These are phyloP conservation scores for Rachicladosporium sp. DNA, from an alignment of 2,329 filamentous ascomycete genomes.

Conservation along the genomic window DNA sequence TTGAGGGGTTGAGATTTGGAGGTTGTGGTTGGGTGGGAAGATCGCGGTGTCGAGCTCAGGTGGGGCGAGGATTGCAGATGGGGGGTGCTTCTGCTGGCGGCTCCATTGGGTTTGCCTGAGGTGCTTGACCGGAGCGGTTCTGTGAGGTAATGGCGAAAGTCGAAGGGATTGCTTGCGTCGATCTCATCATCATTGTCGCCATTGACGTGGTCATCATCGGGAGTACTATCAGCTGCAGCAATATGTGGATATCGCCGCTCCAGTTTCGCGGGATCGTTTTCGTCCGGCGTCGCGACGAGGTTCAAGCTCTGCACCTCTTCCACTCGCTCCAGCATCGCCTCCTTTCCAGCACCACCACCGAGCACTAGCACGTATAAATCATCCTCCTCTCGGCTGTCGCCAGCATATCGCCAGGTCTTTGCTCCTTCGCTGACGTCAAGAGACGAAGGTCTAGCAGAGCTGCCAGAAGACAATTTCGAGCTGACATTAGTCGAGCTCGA, in stretches of 20 bases:
- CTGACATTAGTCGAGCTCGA: conserved; percentile 11
- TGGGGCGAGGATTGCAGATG: conserved; percentile 8
- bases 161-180: conserved; percentile 35
- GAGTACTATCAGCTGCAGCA: conserved; percentile 10
- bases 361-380: conserved; percentile 54
- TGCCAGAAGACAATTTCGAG: conserved; percentile 2
- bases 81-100: conserved; percentile 6
- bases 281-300: conserved; percentile 55
- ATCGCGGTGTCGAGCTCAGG: conserved; percentile 11
- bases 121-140: conserved; percentile 16
- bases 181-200: conserved; percentile 24
- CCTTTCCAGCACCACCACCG: conserved; percentile 13
- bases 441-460: conserved; percentile 2
- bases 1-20: conserved; percentile 1
- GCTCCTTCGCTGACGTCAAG: conserved; percentile 16
- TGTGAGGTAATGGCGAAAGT: conserved; percentile 36
- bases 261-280: conserved; percentile 51
- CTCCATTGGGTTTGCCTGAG: conserved; percentile 1
- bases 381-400: conserved; percentile 36
- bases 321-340: conserved; percentile 53
- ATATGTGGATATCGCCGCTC: conserved; percentile 53
- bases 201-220: conserved; percentile 17
- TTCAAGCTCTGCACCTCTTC: conserved; percentile 84
- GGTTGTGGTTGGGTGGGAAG: conserved; percentile 4
- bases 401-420: conserved; percentile 27